These are phyloP conservation scores for Lepiota venenata DNA, from an alignment of 768 basidiomycete species.

Conservation along the genomic window DNA sequence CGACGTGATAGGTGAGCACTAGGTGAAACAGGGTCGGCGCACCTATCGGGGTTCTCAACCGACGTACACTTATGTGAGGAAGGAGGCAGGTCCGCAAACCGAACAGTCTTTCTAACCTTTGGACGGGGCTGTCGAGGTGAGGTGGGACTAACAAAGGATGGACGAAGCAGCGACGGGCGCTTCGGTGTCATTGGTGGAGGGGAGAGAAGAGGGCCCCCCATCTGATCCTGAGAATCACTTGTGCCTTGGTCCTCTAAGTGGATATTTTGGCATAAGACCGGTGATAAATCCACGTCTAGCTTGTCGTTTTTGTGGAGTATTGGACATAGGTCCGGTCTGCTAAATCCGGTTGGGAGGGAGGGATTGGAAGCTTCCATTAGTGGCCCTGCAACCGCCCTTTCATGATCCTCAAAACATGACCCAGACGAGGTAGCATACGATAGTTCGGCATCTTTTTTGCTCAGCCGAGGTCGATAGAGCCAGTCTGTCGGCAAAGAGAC, in stretches of 20 bases:
- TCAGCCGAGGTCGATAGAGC: constrained; percentile 5
- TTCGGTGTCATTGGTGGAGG: not conserved
- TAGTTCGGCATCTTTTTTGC: not conserved
- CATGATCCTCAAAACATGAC: not conserved
- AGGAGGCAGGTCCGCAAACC: not conserved
- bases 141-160: not conserved
- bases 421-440: not conserved
- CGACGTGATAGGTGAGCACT: not conserved
- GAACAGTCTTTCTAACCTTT: constrained; percentile 2
- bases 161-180: not conserved
- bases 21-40: not conserved
- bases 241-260: too few species aligned
- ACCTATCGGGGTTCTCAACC: not conserved
- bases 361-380: constrained; percentile 5
- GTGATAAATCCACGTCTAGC: not conserved
- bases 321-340: not conserved
- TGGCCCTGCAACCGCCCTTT: constrained; percentile 5
- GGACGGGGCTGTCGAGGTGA: not conserved
- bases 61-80: not conserved
- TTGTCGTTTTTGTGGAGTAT: not conserved
- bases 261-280: not conserved
- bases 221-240: not conserved
- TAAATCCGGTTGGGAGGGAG: not conserved
- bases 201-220: not conserved
- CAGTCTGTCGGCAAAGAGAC: constrained; percentile 5